Percentiles rank a stretch among this genome's conserved stretches.
Conservation (phyloP, 352 stramenopile genomes). For the Globisporangium parvum region DNA sequence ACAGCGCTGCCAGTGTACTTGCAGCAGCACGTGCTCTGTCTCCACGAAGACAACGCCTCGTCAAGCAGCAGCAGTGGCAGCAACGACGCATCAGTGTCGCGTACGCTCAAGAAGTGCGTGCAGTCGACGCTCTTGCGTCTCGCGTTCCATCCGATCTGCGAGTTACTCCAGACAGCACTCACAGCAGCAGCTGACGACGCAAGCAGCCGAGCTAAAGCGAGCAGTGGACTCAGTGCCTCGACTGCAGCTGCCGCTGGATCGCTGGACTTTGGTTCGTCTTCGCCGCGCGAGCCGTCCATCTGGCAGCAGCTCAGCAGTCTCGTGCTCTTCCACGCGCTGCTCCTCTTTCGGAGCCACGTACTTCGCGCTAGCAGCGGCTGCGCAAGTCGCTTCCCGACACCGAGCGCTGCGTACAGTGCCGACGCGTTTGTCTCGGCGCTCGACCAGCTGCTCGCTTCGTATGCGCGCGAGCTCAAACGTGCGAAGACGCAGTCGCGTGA, state of each 20-base stretch:
- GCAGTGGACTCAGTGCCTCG: background rate
- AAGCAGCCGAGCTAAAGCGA: constrained; percentile 1
- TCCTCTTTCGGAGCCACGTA: constrained; percentile 15
- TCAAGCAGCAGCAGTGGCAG: background rate
- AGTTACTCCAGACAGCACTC: constrained; percentile 11
- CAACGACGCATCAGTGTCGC: background rate
- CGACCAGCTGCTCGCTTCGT: constrained; percentile 6
- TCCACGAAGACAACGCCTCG: constrained; percentile 13
- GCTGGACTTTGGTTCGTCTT: too few species aligned
- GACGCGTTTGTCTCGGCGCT: constrained; percentile 9
- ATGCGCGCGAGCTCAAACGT: background rate
- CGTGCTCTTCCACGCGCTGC: constrained; percentile 35
- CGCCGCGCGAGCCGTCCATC: constrained; percentile 1
- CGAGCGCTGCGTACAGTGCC: background rate
- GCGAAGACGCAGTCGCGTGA: background rate
- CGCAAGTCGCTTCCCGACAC: background rate
- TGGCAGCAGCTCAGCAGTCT: constrained; percentile 31
- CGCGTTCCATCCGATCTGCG: constrained; percentile 21
- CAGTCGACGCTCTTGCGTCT: constrained; percentile 35
- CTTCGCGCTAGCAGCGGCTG: background rate
- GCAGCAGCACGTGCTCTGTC: constrained; percentile 20
- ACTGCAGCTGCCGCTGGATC: background rate
- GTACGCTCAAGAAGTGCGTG: constrained; percentile 30
- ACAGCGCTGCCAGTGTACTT: constrained; percentile 20
- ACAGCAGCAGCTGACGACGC: background rate